Percentiles rank a stretch among this genome's conserved stretches.
Evolutionary conservation across 305 asterid genomes (phyloP).

Genomic region (Solanum chacoense): DNA sequence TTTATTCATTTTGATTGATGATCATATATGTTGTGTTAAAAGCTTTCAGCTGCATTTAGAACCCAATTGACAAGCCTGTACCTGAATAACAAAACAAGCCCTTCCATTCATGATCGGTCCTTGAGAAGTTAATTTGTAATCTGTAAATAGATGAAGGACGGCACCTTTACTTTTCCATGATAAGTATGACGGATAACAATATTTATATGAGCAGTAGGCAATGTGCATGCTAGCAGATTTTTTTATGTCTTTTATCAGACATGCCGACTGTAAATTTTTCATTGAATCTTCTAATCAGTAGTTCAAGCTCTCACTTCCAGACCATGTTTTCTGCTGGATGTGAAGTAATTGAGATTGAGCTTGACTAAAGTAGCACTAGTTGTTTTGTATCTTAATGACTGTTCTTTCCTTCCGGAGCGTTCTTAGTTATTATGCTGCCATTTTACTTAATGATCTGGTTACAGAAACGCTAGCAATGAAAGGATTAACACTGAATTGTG

Average conservation of each 20-base stretch:
- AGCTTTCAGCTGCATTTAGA: neutral
- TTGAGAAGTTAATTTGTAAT: neutral
- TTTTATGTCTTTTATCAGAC: neutral
- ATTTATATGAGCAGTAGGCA: neutral
- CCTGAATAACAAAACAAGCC: neutral
- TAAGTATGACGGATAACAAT: neutral
- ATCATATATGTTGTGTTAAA: neutral
- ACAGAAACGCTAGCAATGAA: conserved; percentile 97
- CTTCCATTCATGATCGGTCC: neutral
- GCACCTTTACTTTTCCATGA: neutral
- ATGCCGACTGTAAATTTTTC: neutral
- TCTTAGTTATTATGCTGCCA: neutral
- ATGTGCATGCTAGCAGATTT: neutral
- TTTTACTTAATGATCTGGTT: conserved; percentile 11
- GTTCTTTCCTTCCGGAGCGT: neutral
- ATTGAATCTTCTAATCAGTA: neutral
- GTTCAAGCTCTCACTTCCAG: neutral
- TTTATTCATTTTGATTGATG: neutral
- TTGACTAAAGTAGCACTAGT: neutral
- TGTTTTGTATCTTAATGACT: neutral
- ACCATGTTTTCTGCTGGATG: neutral
- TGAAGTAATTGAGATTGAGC: neutral
- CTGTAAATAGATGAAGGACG: neutral
- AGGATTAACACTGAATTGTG: conserved; percentile 91
- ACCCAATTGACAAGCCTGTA: neutral